Conservation (phyloP, 108 stramenopile genomes). For the Nannochloropsis granulata region DNA sequence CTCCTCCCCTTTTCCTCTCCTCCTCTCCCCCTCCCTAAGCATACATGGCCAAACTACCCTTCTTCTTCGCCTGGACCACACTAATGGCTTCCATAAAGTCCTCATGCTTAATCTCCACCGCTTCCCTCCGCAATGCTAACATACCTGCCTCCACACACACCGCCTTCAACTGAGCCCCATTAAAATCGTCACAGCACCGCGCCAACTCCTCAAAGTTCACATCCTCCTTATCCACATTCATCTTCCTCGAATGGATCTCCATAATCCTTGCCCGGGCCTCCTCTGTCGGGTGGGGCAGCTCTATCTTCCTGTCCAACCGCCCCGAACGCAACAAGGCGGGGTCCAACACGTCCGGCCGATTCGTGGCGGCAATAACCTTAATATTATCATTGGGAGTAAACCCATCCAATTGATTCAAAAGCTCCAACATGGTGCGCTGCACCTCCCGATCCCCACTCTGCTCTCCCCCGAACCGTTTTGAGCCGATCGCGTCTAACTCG, state of each 20-base stretch:
- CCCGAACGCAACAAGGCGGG: slow-evolving; percentile 86
- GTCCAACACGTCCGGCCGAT: slow-evolving; percentile 93
- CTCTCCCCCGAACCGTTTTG: slow-evolving; percentile 96
- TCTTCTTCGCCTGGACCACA: slow-evolving; percentile 97
- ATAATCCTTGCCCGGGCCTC: slow-evolving; percentile 82
- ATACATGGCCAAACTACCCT: slow-evolving; percentile 86
- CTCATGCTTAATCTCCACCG: slow-evolving; percentile 64
- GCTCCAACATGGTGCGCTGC: slow-evolving; percentile 98
- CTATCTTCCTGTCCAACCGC: slow-evolving; percentile 91
- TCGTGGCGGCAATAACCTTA: slow-evolving; percentile 98
- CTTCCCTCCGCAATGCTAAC: slow-evolving; percentile 74
- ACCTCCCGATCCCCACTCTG: slow-evolving; percentile 96
- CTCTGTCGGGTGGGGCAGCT: slow-evolving; percentile 92
- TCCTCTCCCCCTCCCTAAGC: slow-evolving; percentile 1
- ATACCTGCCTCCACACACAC: slow-evolving; percentile 98
- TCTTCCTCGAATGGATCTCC: slow-evolving; percentile 82
- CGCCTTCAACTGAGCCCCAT: slow-evolving; percentile 93
- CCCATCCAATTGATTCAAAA: slow-evolving; percentile 93
- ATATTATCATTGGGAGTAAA: slow-evolving; percentile 93
- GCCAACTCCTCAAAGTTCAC: slow-evolving; percentile 92
- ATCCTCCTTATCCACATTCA: slow-evolving; percentile 59
- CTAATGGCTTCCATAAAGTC: slow-evolving; percentile 95
- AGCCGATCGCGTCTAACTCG: slow-evolving; percentile 97
- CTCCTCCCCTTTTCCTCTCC: not conserved
- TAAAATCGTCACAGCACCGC: slow-evolving; percentile 89